A percentile compares a stretch with the other conserved stretches of the same genome.
Evolutionary conservation across 768 basidiomycete genomes (phyloP).

Genomic region (Cystofilobasidium ferigula): DNA sequence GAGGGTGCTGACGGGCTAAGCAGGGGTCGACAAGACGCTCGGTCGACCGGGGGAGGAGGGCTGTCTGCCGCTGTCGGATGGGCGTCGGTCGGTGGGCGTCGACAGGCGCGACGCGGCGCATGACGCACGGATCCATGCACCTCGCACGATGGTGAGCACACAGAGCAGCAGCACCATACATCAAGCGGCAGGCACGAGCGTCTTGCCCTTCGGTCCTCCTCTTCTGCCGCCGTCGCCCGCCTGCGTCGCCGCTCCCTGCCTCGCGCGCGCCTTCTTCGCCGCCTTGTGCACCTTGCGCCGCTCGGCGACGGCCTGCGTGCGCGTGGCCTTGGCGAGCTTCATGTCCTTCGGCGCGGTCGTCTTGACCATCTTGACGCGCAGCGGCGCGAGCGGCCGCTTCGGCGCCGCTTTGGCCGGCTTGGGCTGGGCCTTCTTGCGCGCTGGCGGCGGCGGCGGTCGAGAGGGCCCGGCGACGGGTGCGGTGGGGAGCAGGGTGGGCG

Average conservation of each 20-base stretch:
- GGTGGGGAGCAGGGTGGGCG: background rate
- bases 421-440: background rate
- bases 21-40: too few species aligned
- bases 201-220: background rate
- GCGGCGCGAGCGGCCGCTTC: background rate
- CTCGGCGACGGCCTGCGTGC: constrained; percentile 8
- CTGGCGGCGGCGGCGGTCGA: background rate
- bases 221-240: background rate
- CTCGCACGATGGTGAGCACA: too few species aligned
- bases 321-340: background rate
- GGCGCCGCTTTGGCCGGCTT: background rate
- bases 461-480: background rate
- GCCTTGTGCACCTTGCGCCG: constrained; percentile 17
- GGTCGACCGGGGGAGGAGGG: too few species aligned
- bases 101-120: too few species aligned
- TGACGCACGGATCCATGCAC: too few species aligned
- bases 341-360: constrained; percentile 10
- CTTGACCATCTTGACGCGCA: constrained; percentile 18
- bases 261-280: background rate
- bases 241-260: background rate
- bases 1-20: too few species aligned
- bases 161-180: too few species aligned
- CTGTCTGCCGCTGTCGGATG: too few species aligned
- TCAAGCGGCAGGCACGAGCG: too few species aligned
- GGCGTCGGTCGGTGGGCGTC: too few species aligned